Base-by-base conservation (phyloP, 176 grass and related monocot species). In the Hsuehochloa calcarea region DNA sequence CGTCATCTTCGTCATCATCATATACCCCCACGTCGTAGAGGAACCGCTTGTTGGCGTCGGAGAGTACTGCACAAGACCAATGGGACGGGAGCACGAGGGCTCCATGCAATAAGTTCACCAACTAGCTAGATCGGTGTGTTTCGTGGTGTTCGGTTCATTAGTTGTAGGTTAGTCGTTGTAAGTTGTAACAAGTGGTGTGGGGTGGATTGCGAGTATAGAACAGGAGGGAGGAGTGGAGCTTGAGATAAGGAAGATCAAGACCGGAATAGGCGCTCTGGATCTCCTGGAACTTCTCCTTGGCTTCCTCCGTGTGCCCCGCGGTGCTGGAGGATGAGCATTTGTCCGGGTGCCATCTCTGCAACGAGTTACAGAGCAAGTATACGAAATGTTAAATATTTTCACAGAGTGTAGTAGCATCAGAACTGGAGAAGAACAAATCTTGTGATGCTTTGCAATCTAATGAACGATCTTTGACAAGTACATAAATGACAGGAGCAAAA, bases 221-320 rank as follows among this genome's bases (percentile, higher is more conserved):
- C 65, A 76, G 25, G 35, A 65, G 70, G 37, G 15, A 38, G 23
- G 68, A 38, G 37, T 55, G 49, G 37, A 62, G 31, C 22, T 52
- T 72, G 27, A 78, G 58, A 31, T 1, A 68, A 79, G 69, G 84
- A 70, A 75, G 78, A 82, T 49, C 39, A 38, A 74, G 80, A 98
- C 93, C 93, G 5, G 93, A 89, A 49, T 96, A 98, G 59, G 96
- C 93, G 67, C 94, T 72, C 87, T 98, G 96, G 70, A 98, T 95
- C 85, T 98, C 83, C 75, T 98, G 96, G 81, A 98, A 98, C 90
- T 96, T 98, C 78, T 94, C 91, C 90, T 98, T 98, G 54, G 90
- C 91, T 84, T 98, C 93, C 71, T 95, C 83, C 74, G 88, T 82
- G 84, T 82, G 85, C 74, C 87, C 78, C 27, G 68, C 45, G 59